These are phyloP conservation scores for Breviolum minutum DNA, from an alignment of 73 alveolate species.

Conservation along the genomic window DNA sequence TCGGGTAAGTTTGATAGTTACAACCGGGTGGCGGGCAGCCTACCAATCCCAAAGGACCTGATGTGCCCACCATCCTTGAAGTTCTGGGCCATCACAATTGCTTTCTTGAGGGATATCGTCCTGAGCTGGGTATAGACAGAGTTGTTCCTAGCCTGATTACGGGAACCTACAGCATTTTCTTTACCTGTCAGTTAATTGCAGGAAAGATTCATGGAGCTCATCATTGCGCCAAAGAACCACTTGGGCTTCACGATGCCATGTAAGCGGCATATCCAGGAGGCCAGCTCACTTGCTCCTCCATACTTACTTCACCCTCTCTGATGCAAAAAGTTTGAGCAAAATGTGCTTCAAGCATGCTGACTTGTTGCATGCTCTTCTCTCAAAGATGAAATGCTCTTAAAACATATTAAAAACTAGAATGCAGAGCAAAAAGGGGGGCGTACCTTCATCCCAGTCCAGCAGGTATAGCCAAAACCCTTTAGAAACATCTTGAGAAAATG, in stretches of 20 bases:
- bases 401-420: no score
- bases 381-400: no score
- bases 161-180: not conserved
- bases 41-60: not conserved
- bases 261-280: not conserved
- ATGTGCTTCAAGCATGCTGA: not conserved
- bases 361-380: no score
- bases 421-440: no score
- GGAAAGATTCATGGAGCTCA: not conserved
- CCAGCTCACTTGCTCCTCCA: not conserved
- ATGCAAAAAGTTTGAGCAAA: not conserved
- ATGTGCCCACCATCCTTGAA: not conserved
- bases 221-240: not conserved
- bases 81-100: not conserved
- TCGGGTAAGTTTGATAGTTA: not conserved
- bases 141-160: not conserved
- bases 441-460: no score
- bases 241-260: not conserved
- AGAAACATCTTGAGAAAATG: no score
- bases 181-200: not conserved
- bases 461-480: no score
- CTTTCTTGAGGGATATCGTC: not conserved
- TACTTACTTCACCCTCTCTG: not conserved
- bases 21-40: not conserved
- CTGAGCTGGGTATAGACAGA: not conserved